phyloP scores from a whole-genome alignment of 371 early-diverging fungal genomes.

The Rhizopus sp. region DNA sequence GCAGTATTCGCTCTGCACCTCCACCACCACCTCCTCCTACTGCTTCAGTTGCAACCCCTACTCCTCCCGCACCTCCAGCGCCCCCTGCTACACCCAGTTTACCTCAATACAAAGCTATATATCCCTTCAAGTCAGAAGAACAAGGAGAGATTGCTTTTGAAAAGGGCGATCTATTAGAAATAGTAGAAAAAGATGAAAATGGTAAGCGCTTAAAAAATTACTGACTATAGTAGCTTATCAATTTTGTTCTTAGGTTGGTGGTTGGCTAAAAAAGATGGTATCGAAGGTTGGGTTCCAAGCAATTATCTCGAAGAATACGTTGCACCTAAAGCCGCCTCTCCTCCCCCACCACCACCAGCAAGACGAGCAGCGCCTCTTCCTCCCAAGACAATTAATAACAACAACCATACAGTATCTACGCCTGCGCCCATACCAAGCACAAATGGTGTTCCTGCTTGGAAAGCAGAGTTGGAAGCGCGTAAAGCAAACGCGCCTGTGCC shows the following conservation, averaged over 20 bases:
- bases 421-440: slow-evolving; percentile 1
- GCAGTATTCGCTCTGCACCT: slow-evolving; percentile 18
- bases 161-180: slow-evolving; percentile 71
- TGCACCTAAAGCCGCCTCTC: slow-evolving; percentile 25
- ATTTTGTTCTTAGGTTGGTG: slow-evolving; percentile 66
- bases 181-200: slow-evolving; percentile 77
- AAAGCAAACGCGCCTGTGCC: slow-evolving; percentile 50
- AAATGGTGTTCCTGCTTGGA: slow-evolving; percentile 54
- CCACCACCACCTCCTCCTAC: slow-evolving; percentile 16
- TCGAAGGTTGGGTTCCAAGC: slow-evolving; percentile 85
- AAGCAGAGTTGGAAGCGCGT: slow-evolving; percentile 55
- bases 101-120: slow-evolving; percentile 75
- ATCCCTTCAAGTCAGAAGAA: slow-evolving; percentile 69
- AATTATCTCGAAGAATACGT: slow-evolving; percentile 73
- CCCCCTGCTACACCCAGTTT: slow-evolving; percentile 47
- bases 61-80: slow-evolving; percentile 64
- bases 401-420: neutral
- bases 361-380: slow-evolving; percentile 32
- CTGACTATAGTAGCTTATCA: neutral
- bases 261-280: slow-evolving; percentile 73
- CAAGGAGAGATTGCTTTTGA: slow-evolving; percentile 71
- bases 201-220: slow-evolving; percentile 26
- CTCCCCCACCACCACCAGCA: slow-evolving; percentile 57
- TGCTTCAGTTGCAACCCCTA: slow-evolving; percentile 23
- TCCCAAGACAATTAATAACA: neutral